These are phyloP conservation scores for Yarrowia porcina DNA, from an alignment of 805 yeast species.

Conservation along the genomic window DNA sequence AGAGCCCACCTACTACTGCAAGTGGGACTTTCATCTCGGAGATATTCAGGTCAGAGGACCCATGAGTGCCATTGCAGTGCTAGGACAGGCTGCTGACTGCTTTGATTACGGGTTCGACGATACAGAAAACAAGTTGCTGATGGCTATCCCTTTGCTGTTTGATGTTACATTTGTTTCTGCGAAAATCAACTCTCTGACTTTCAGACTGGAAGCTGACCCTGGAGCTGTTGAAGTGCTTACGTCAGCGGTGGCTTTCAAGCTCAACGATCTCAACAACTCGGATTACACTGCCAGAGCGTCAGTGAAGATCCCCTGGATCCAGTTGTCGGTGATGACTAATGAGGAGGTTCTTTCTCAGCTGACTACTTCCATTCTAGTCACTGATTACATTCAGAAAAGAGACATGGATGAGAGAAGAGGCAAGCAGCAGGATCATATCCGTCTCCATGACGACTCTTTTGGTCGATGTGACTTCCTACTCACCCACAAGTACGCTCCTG, in stretches of 20 bases:
- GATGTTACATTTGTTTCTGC: constrained; percentile 70
- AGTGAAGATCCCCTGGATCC: constrained; percentile 49
- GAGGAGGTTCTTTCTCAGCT: constrained; percentile 41
- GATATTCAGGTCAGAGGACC: constrained; percentile 52
- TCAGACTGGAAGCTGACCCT: constrained; percentile 43
- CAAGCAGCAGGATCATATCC: constrained; percentile 63
- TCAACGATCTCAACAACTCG: constrained; percentile 68
- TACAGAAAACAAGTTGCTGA: constrained; percentile 66
- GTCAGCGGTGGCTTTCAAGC: constrained; percentile 40
- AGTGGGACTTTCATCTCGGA: constrained; percentile 82
- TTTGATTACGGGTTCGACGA: constrained; percentile 66
- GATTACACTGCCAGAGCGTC: constrained; percentile 58
- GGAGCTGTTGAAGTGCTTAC: constrained; percentile 33
- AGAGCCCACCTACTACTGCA: constrained; percentile 83
- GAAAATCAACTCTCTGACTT: constrained; percentile 46
- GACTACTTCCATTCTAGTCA: constrained; percentile 55
- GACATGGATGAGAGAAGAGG: constrained; percentile 47
- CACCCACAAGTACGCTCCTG: constrained; percentile 49
- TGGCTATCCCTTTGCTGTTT: constrained; percentile 52
- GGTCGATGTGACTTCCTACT: constrained; percentile 75
- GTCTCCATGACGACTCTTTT: constrained; percentile 74
- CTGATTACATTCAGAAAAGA: constrained; percentile 56
- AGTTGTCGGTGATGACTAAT: constrained; percentile 34
- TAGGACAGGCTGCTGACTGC: constrained; percentile 43
- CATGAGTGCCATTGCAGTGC: constrained; percentile 35